Percentiles rank a stretch among this genome's conserved stretches.
Evolutionary conservation across 192 early-diverging fungal species (phyloP).

Genomic region (Coemansia pectinata): DNA sequence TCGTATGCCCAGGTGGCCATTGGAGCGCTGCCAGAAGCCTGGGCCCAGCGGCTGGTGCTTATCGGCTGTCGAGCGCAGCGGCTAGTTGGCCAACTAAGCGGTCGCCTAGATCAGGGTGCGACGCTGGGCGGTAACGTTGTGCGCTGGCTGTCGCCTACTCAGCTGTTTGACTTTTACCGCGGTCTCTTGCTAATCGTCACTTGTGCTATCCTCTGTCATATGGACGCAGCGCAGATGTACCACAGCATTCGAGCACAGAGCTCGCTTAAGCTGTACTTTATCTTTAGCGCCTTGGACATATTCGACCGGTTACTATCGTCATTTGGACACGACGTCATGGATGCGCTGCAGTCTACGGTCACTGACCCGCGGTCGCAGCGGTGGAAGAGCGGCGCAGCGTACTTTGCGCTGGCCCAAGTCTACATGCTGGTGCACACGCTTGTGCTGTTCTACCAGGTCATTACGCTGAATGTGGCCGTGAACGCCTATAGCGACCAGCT

Average conservation of each 20-base stretch:
- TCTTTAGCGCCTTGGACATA: constrained; percentile 94
- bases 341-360: constrained; percentile 83
- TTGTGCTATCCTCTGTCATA: constrained; percentile 71
- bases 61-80: constrained; percentile 8
- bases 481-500: constrained; percentile 96
- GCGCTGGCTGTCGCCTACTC: constrained; percentile 69
- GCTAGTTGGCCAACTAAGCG: constrained; percentile 14
- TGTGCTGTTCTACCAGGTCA: constrained; percentile 92
- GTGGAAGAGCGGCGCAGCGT: constrained; percentile 41
- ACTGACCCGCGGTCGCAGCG: constrained; percentile 43
- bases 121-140: constrained; percentile 16
- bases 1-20: constrained; percentile 3
- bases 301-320: constrained; percentile 92
- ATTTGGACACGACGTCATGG: constrained; percentile 93
- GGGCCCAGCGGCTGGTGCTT: constrained; percentile 17
- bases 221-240: constrained; percentile 91
- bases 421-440: constrained; percentile 92
- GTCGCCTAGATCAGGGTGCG: neutral
- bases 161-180: constrained; percentile 91
- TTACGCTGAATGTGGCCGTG: constrained; percentile 94
- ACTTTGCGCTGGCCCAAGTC: constrained; percentile 72
- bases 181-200: constrained; percentile 76
- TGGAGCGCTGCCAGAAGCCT: constrained; percentile 17
- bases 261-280: constrained; percentile 95
- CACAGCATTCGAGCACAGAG: constrained; percentile 95